Evolutionary conservation across 805 yeast genomes (phyloP), one percentile per base, ranked within the genome.

Genomic region (Zygoascus biomembranicola): DNA sequence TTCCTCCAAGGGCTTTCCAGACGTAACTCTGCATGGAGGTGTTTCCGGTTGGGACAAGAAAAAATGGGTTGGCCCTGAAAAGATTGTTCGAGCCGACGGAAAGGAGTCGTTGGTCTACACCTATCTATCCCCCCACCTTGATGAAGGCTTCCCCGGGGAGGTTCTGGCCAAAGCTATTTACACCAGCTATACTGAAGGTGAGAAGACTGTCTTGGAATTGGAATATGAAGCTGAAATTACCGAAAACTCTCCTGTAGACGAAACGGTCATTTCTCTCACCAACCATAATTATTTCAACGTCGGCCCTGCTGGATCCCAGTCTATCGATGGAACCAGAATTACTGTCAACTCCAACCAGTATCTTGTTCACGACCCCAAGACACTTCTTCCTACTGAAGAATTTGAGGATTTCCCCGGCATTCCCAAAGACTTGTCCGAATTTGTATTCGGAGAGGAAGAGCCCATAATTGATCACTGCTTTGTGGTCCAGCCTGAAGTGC

Each of bases 271-370:
- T 43, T 77, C 78, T 59, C 68, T 83, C 64, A 80, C 87, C 26
- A 83, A 82, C 65, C 89, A 83, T 62, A 67, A 82, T 3, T 82
- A 80, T 67, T 83, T 81, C 73, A 81, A 78, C 63, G 63, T 80
- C 45, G 47, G 55, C 51, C 52, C 56, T 11, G 6, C 11, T n/a
- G 41, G 26, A n/a, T 43, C 52, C 2, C 19, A 31, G 10, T n/a
- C 37, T 18, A 46, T 46, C 20, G 68, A 70, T 54, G 77, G 73
- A 28, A 71, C 77, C n/a, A 64, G 69, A 54, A 49, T 76, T 28
- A 57, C 62, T 53, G 63, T 80, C 47, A 63, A 63, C 43, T 65
- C 80, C 28, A 70, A 71, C 56, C 62, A 70, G 47, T 65, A 65
- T 41, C 63, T 81, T 55, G 78, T 72, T 43, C 75, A 77, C 32